Evolutionary conservation across 108 stramenopile genomes (phyloP).

Genomic region (Ochromonas danica): DNA sequence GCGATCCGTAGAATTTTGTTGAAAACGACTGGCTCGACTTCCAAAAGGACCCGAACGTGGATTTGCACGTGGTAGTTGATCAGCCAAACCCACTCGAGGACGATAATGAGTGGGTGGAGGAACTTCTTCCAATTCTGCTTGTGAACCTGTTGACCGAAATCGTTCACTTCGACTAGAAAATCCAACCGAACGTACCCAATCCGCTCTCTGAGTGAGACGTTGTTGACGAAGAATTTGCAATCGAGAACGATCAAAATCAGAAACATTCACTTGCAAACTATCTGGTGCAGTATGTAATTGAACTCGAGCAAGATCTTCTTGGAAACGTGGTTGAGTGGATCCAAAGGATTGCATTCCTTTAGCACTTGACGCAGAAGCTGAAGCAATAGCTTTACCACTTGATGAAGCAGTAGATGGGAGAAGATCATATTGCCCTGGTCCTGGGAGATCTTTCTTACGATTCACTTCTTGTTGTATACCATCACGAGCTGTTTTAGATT

Average conservation of each 20-base stretch:
- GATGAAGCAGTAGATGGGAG: too few relatives aligned
- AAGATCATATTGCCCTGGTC: background rate
- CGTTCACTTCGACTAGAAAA: background rate
- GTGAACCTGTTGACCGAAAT: too few relatives aligned
- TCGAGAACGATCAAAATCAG: background rate
- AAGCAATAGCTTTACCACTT: too few relatives aligned
- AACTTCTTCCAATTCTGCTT: background rate
- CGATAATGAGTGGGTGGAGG: background rate
- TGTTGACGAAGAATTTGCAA: background rate
- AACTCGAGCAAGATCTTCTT: background rate
- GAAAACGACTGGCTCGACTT: background rate
- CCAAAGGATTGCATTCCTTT: background rate
- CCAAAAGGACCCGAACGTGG: background rate
- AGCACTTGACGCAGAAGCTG: background rate
- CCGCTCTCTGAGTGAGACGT: background rate
- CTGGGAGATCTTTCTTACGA: background rate
- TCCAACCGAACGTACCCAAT: background rate
- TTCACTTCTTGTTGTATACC: too few relatives aligned
- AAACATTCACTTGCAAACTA: background rate
- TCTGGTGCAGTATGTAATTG: background rate
- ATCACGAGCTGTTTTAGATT: conserved; percentile 27
- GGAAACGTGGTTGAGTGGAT: background rate
- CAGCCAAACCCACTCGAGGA: background rate
- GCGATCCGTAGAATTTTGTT: too few relatives aligned
- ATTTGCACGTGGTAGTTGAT: background rate